Conservation (phyloP, 352 stramenopile species). For the Globisporangium spiculum region DNA sequence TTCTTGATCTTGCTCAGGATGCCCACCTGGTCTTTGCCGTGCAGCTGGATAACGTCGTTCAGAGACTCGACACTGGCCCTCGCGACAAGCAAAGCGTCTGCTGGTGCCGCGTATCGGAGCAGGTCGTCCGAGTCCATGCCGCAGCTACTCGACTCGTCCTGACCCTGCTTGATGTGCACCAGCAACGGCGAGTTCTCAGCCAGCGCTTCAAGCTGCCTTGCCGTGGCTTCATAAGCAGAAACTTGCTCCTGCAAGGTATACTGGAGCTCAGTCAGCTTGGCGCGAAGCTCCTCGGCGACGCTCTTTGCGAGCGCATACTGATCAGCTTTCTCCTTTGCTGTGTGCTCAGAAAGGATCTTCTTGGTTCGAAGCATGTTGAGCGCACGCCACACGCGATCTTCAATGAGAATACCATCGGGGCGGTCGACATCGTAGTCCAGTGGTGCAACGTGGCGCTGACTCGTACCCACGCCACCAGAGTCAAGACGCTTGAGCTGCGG, state of each 20-base stretch:
- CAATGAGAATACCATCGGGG: constrained; percentile 55
- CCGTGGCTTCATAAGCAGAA: constrained; percentile 9
- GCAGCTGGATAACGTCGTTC: constrained; percentile 85
- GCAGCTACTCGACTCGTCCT: constrained; percentile 77
- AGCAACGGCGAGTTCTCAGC: constrained; percentile 78
- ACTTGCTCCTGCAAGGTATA: constrained; percentile 28
- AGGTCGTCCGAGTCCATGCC: constrained; percentile 56
- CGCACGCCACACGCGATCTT: constrained; percentile 65
- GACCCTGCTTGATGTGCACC: constrained; percentile 89
- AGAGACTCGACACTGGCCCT: constrained; percentile 76
- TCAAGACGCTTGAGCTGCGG: constrained; percentile 16
- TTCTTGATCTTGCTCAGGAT: constrained; percentile 90
- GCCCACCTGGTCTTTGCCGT: constrained; percentile 85
- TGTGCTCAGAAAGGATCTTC: constrained; percentile 66
- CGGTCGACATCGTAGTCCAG: constrained; percentile 74
- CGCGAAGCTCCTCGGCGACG: constrained; percentile 54
- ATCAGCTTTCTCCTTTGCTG: constrained; percentile 53
- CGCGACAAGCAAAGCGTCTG: constrained; percentile 71
- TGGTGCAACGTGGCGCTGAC: constrained; percentile 42
- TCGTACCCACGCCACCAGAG: not conserved
- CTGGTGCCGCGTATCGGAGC: constrained; percentile 11
- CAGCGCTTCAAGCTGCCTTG: constrained; percentile 28
- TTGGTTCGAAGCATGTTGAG: constrained; percentile 58
- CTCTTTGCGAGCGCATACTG: constrained; percentile 38
- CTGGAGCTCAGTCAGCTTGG: constrained; percentile 44